These are phyloP conservation scores for Rhizopus microsporus DNA, from an alignment of 371 early-diverging fungal genomes.

Conservation along the genomic window DNA sequence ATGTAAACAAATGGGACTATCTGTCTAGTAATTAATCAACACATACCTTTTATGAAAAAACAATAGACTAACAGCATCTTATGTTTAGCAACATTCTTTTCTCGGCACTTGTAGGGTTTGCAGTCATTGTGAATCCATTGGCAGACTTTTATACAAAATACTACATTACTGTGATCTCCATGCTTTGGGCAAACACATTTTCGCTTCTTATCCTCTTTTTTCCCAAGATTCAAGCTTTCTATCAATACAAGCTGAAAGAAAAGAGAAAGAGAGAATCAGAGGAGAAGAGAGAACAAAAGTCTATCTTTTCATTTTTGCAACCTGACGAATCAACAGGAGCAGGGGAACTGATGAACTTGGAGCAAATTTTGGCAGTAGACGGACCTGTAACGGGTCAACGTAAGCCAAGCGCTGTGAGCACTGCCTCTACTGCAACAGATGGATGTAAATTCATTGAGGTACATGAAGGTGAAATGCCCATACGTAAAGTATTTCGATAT, in stretches of 20 bases:
- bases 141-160: slow-evolving; percentile 58
- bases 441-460: slow-evolving; percentile 30
- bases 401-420: slow-evolving; percentile 14
- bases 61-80: slow-evolving; percentile 1
- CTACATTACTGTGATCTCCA: slow-evolving; percentile 49
- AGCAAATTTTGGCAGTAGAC: slow-evolving; percentile 33
- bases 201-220: slow-evolving; percentile 56
- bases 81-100: slow-evolving; percentile 54
- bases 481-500: slow-evolving; percentile 55
- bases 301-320: slow-evolving; percentile 20
- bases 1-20: slow-evolving; percentile 62
- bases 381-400: slow-evolving; percentile 21
- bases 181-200: slow-evolving; percentile 59
- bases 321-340: slow-evolving; percentile 4
- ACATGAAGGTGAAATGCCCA: slow-evolving; percentile 55
- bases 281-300: neutral
- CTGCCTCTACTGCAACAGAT: slow-evolving; percentile 3
- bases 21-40: slow-evolving; percentile 56
- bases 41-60: neutral
- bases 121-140: slow-evolving; percentile 49
- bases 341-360: slow-evolving; percentile 31
- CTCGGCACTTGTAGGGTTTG: slow-evolving; percentile 55
- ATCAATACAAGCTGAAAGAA: slow-evolving; percentile 22
- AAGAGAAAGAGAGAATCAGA: neutral
- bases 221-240: slow-evolving; percentile 55